phyloP scores from a whole-genome alignment of 2,329 filamentous ascomycete genomes.

The Fonsecaea nubica region DNA sequence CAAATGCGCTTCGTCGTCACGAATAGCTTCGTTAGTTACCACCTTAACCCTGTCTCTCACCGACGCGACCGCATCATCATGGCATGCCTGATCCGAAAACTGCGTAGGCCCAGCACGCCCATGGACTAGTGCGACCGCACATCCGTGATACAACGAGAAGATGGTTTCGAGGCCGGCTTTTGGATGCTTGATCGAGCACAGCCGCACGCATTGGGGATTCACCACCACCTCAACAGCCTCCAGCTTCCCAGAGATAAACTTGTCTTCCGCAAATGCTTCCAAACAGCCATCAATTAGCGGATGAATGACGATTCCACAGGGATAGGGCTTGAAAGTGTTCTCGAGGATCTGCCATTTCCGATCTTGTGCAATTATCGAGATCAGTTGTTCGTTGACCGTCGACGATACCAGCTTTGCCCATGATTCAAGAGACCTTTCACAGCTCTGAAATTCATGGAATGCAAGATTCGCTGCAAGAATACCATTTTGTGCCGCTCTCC shows the following conservation, averaged over 20 bases:
- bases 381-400: slow-evolving; percentile 49
- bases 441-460: slow-evolving; percentile 57
- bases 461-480: slow-evolving; percentile 56
- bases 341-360: slow-evolving; percentile 57
- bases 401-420: slow-evolving; percentile 59
- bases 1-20: slow-evolving; percentile 52
- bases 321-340: slow-evolving; percentile 64
- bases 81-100: slow-evolving; percentile 57
- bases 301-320: slow-evolving; percentile 64
- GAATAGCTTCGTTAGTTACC: slow-evolving; percentile 48
- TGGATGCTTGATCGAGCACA: slow-evolving; percentile 59
- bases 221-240: slow-evolving; percentile 52
- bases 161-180: slow-evolving; percentile 59
- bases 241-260: slow-evolving; percentile 44
- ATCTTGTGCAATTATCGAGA: slow-evolving; percentile 15
- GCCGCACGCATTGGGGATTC: slow-evolving; percentile 60
- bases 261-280: slow-evolving; percentile 47
- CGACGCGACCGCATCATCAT: slow-evolving; percentile 47
- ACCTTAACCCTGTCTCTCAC: slow-evolving; percentile 56
- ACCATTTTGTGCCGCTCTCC: slow-evolving; percentile 60
- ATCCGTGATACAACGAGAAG: slow-evolving; percentile 63
- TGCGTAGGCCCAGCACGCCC: slow-evolving; percentile 59
- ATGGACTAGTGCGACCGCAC: slow-evolving; percentile 57
- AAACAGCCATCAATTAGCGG: slow-evolving; percentile 61
- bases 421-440: slow-evolving; percentile 56